A percentile compares a stretch with the other conserved stretches of the same genome.
Conservation (phyloP, 306 rosid species). For the Trichosanthes cucumerina region DNA sequence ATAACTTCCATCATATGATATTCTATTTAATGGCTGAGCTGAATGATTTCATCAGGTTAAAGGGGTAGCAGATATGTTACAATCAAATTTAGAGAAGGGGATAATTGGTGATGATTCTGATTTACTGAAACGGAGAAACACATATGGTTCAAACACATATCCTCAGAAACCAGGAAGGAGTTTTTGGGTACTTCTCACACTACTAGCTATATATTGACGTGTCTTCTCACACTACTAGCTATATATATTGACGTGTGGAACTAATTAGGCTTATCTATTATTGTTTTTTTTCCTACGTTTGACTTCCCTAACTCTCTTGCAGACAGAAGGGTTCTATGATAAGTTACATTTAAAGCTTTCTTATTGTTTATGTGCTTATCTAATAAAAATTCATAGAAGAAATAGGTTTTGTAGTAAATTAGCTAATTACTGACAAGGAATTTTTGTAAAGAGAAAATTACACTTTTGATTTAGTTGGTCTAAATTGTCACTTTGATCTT, state of each 20-base stretch:
- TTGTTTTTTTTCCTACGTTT: neutral
- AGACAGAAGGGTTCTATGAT: neutral
- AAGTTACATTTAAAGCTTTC: neutral
- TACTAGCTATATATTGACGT: too few relatives aligned
- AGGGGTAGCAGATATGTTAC: conserved; percentile 50
- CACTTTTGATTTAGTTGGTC: neutral
- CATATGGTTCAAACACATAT: conserved; percentile 78
- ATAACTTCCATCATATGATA: neutral
- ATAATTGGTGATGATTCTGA: conserved; percentile 63
- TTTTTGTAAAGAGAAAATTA: neutral
- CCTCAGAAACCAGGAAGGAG: conserved; percentile 75
- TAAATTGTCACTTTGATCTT: neutral
- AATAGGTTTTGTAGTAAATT: neutral
- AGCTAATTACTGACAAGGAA: neutral
- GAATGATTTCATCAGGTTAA: conserved; percentile 43
- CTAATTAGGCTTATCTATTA: neutral
- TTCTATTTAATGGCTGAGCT: neutral
- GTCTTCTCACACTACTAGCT: neutral
- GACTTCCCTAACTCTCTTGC: neutral
- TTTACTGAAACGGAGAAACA: conserved; percentile 49
- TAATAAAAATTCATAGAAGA: neutral
- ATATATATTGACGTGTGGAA: neutral
- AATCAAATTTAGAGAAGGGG: conserved; percentile 74
- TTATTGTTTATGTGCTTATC: neutral
- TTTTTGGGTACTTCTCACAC: conserved; percentile 43